Evolutionary conservation across 2,329 filamentous ascomycete species (phyloP).

Genomic region (Beauveria sp.): DNA sequence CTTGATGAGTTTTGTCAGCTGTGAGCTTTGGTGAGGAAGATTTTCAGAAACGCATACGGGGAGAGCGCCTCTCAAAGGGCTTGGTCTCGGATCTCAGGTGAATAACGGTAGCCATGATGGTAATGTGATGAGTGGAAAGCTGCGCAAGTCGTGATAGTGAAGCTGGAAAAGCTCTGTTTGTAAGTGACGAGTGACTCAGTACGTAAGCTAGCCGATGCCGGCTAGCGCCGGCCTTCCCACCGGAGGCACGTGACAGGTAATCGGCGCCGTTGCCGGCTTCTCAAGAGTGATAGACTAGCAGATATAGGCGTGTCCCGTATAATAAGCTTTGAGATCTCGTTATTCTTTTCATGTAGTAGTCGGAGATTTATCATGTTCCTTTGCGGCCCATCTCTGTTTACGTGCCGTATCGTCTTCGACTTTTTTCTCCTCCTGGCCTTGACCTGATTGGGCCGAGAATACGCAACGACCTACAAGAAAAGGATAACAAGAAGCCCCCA

Average conservation of each 20-base stretch:
- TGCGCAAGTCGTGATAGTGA: neutral
- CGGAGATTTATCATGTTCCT: no score
- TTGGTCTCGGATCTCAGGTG: conserved; percentile 14
- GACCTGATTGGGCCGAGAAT: no score
- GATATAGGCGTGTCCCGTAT: no score
- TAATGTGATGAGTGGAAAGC: neutral
- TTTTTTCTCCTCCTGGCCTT: no score
- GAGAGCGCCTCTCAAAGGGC: conserved; percentile 14
- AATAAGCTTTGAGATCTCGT: no score
- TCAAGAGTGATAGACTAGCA: no score
- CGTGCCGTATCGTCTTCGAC: no score
- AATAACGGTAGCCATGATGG: conserved; percentile 11
- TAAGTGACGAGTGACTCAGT: neutral
- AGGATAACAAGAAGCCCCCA: no score
- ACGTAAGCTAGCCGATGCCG: neutral
- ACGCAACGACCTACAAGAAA: no score
- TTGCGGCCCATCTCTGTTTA: no score
- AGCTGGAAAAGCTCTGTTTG: neutral
- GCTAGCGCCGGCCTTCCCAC: neutral
- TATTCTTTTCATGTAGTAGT: no score
- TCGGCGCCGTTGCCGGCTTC: neutral
- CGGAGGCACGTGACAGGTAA: neutral
- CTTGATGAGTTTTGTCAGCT: conserved; percentile 4
- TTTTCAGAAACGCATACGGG: neutral
- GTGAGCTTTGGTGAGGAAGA: neutral